These are phyloP conservation scores for Trichocomaceae sp. DNA, from an alignment of 2,329 filamentous ascomycete genomes.

Conservation along the genomic window DNA sequence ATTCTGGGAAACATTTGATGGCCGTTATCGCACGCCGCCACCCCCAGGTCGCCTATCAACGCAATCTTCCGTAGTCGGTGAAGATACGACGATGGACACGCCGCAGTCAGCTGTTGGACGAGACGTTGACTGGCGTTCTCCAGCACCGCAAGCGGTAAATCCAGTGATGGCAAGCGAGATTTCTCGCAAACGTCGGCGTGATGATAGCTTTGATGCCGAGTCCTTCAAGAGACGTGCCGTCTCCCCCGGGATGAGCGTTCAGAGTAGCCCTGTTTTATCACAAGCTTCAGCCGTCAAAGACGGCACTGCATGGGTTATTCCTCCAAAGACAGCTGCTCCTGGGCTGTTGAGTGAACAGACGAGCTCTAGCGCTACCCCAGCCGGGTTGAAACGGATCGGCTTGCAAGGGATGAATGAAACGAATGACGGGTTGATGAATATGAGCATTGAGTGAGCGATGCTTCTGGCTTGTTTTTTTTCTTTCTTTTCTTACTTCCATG, in stretches of 20 bases:
- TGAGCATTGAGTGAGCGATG: conserved; percentile 76
- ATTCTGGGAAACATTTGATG: conserved; percentile 76
- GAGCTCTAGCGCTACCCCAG: conserved; percentile 38
- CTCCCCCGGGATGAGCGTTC: conserved; percentile 81
- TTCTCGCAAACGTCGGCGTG: conserved; percentile 72
- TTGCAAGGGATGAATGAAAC: conserved; percentile 93
- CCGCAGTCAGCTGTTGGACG: conserved; percentile 32
- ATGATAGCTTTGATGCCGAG: conserved; percentile 82
- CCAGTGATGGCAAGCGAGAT: conserved; percentile 62
- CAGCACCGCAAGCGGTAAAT: conserved; percentile 34
- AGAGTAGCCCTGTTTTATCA: conserved; percentile 76
- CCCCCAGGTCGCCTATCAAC: conserved; percentile 53
- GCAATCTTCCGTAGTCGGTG: conserved; percentile 42
- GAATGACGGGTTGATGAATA: conserved; percentile 91
- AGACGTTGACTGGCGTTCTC: conserved; percentile 32
- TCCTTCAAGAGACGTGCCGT: conserved; percentile 89
- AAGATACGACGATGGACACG: conserved; percentile 35
- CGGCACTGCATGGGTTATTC: conserved; percentile 59
- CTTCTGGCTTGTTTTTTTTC: not conserved
- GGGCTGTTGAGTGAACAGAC: conserved; percentile 39
- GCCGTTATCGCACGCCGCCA: conserved; percentile 60
- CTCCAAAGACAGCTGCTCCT: conserved; percentile 56
- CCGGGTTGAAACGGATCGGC: conserved; percentile 60
- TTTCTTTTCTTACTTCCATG: not conserved
- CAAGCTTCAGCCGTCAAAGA: conserved; percentile 66